phyloP scores from a whole-genome alignment of 2,329 filamentous ascomycete species.

The Celoporthe dispersa region DNA sequence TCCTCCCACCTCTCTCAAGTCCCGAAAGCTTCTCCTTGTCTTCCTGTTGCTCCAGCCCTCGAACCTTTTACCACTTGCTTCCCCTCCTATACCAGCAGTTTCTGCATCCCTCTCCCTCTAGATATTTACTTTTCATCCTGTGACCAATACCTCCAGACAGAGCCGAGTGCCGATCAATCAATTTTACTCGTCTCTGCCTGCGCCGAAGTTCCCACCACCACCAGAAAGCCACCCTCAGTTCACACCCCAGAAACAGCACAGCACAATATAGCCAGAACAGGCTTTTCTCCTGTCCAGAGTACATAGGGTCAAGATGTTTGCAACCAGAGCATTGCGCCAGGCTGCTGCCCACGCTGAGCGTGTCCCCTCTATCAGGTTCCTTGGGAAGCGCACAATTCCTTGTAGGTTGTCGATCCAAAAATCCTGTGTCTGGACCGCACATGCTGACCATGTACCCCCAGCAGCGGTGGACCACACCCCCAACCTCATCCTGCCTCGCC shows the following conservation, averaged over 20 bases:
- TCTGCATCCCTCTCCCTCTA: background rate
- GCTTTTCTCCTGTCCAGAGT: background rate
- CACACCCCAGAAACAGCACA: background rate
- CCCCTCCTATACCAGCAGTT: too few relatives aligned
- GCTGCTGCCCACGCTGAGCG: constrained; percentile 63
- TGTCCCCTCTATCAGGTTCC: constrained; percentile 64
- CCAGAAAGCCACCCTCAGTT: constrained; percentile 1
- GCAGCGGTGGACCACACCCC: constrained; percentile 75
- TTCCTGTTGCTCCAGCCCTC: background rate
- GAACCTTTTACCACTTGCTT: background rate
- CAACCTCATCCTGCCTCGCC: constrained; percentile 75
- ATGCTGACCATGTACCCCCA: constrained; percentile 40
- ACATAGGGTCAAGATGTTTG: constrained; percentile 51
- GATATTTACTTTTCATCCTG: background rate
- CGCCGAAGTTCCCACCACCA: background rate
- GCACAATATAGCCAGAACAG: background rate
- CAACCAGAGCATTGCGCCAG: constrained; percentile 61
- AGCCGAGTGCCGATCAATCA: background rate
- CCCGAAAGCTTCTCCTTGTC: background rate
- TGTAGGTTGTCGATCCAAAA: constrained; percentile 45
- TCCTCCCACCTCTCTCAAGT: background rate
- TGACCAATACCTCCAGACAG: background rate
- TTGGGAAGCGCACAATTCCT: constrained; percentile 64
- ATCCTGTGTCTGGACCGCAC: background rate
- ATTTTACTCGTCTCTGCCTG: background rate